Base-by-base conservation (phyloP, 2,329 filamentous ascomycete species). In the Aspergillus proliferans region DNA sequence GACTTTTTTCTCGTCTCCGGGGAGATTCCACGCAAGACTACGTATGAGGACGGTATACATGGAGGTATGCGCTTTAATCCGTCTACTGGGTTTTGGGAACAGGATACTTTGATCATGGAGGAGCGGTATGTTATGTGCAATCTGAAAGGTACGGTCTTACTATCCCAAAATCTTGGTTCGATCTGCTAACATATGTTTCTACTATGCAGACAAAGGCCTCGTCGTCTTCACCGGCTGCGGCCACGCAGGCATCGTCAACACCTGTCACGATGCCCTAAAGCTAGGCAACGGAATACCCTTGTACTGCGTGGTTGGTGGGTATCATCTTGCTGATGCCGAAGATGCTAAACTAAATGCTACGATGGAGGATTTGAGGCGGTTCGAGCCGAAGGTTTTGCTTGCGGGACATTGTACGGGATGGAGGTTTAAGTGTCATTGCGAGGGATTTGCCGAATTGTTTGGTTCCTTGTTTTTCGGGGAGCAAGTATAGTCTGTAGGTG, bases 41-140 rank as follows among this genome's bases (percentile, higher is more conserved):
- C 3, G 1, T 47, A 47, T 18, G 48, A 51, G 15, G 41, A 45
- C 36, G 41, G 48, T 2, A 51, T 51, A 19, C 22, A 51, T 15
- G 48, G 48, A 1, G 48, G 48, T 1, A 2, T 47, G 8, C 40
- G 45, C 2, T 47, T 41, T 6, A 42, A 51, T 26, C 5, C 10
- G 2, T 10, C 40, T 14, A 34, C 41, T 1, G 9, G 6, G 10
- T 18, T 42, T 18, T 51, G 45, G 48, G 34, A 47, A 21, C 24
- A 47, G n/a, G 45, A 47, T 24, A 47, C 48, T 1, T 9, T 45
- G 0, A 51, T 51, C 15, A 45, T 45, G 41, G 36, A 47, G 18
- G 45, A 47, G 14, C 48, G 48, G 6, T 51, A 51, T 45, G 40
- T 47, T 6, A 47, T 51, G 48, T 51, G 48, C n/a, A 47, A 47